These are phyloP conservation scores for Leccinum truebloodii DNA, from an alignment of 768 basidiomycete species.

Conservation along the genomic window DNA sequence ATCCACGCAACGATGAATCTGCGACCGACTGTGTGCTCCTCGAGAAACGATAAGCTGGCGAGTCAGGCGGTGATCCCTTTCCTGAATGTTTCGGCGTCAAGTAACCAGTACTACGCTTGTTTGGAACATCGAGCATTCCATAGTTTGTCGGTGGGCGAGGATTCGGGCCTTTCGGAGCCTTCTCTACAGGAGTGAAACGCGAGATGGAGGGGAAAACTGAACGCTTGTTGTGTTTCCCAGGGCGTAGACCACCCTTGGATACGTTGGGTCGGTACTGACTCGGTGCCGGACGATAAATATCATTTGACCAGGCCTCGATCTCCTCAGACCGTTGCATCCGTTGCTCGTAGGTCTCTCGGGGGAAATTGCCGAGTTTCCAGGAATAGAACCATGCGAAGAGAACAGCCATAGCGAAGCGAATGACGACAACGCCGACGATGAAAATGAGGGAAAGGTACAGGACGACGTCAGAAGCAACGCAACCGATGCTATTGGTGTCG, in stretches of 20 bases:
- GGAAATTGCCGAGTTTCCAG: constrained; percentile 93
- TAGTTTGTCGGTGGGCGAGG: constrained; percentile 64
- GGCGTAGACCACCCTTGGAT: constrained; percentile 61
- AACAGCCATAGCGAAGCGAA: constrained; percentile 96
- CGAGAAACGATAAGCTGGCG: constrained; percentile 70
- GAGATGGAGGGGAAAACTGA: constrained; percentile 66
- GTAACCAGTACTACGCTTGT: constrained; percentile 62
- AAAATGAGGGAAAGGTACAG: constrained; percentile 94
- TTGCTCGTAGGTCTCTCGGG: constrained; percentile 88
- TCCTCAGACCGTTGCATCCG: constrained; percentile 86
- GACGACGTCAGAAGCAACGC: constrained; percentile 92
- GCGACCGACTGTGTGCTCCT: constrained; percentile 78
- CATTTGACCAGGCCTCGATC: constrained; percentile 95
- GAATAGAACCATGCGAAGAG: constrained; percentile 98
- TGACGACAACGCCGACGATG: constrained; percentile 94
- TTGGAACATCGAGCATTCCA: constrained; percentile 63
- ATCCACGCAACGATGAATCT: constrained; percentile 36
- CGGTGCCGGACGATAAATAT: constrained; percentile 94
- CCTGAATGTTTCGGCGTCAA: constrained; percentile 36
- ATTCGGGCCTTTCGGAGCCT: constrained; percentile 49
- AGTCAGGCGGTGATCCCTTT: constrained; percentile 72
- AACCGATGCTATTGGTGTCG: constrained; percentile 92
- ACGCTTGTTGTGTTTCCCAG: constrained; percentile 53
- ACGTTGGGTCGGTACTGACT: constrained; percentile 90
- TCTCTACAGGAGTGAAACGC: constrained; percentile 75